Evolutionary conservation across 1,139 yeast genomes (phyloP).

Genomic region (Suhomyces terraborum): DNA sequence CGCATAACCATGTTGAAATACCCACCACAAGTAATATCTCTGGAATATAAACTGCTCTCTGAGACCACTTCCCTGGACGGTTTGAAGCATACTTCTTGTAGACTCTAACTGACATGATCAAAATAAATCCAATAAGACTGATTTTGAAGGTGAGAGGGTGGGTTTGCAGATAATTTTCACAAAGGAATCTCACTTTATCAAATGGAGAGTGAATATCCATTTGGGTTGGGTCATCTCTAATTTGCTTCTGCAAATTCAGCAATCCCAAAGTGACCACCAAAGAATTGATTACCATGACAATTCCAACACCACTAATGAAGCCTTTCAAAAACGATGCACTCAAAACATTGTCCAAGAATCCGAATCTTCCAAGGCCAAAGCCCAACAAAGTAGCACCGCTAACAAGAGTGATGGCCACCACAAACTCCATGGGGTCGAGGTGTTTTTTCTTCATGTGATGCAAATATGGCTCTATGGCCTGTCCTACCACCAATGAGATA

Average conservation of each 20-base stretch:
- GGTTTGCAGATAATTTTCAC: constrained; percentile 38
- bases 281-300: constrained; percentile 84
- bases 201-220: constrained; percentile 76
- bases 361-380: constrained; percentile 81
- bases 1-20: constrained; percentile 60
- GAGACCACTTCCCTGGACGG: constrained; percentile 18
- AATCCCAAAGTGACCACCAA: constrained; percentile 73
- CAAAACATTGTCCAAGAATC: constrained; percentile 84
- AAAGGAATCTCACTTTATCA: constrained; percentile 64
- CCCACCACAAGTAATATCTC: constrained; percentile 80
- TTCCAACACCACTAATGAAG: constrained; percentile 89
- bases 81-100: constrained; percentile 41
- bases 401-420: constrained; percentile 71
- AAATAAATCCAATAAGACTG: constrained; percentile 49
- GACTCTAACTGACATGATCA: constrained; percentile 42
- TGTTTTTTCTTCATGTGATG: constrained; percentile 49
- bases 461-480: constrained; percentile 71
- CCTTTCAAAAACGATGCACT: constrained; percentile 84
- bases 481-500: constrained; percentile 86
- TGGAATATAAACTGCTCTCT: constrained; percentile 61
- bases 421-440: constrained; percentile 62
- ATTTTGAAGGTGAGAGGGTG: constrained; percentile 56
- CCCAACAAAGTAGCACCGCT: constrained; percentile 76
- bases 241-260: constrained; percentile 36
- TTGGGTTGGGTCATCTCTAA: constrained; percentile 35